Evolutionary conservation across 495 filamentous ascomycete species (phyloP).

Genomic region (Daldinia grandis): DNA sequence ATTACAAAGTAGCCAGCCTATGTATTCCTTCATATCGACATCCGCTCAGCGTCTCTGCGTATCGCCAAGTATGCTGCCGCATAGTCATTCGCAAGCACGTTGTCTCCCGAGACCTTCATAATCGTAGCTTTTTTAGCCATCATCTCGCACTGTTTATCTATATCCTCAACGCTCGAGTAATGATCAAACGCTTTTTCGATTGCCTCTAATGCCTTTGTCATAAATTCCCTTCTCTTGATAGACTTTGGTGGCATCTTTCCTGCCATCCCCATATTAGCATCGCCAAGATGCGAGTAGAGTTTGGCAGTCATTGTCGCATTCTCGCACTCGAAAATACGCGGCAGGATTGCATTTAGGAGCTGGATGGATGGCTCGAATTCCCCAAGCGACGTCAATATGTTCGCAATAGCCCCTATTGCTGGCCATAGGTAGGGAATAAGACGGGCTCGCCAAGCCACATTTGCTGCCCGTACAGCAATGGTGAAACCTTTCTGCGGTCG

Average conservation of each 20-base stretch:
- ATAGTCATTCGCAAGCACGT: constrained; percentile 75
- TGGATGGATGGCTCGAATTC: constrained; percentile 76
- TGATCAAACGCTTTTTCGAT: constrained; percentile 71
- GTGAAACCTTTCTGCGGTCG: constrained; percentile 85
- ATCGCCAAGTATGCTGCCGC: constrained; percentile 74
- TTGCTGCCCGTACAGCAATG: constrained; percentile 80
- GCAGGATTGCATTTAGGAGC: constrained; percentile 77
- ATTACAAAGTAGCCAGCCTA: background rate
- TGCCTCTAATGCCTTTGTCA: constrained; percentile 70
- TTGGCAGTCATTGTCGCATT: constrained; percentile 69
- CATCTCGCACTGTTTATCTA: constrained; percentile 78
- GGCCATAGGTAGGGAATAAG: constrained; percentile 81
- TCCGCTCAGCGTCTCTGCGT: constrained; percentile 51
- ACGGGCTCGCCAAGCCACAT: constrained; percentile 74
- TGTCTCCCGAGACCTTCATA: constrained; percentile 77
- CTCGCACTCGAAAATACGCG: constrained; percentile 82
- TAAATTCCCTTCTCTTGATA: constrained; percentile 62
- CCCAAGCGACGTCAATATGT: constrained; percentile 72
- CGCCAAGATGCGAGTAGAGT: constrained; percentile 78
- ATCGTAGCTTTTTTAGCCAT: constrained; percentile 87
- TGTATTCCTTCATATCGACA: constrained; percentile 23
- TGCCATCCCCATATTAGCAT: constrained; percentile 85
- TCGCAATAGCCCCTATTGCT: constrained; percentile 72
- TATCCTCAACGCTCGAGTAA: constrained; percentile 77
- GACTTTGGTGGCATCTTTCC: constrained; percentile 54